Percentiles rank a stretch among this genome's conserved stretches.
phyloP scores from a whole-genome alignment of 345 rosid species.

The Viola odorata region DNA sequence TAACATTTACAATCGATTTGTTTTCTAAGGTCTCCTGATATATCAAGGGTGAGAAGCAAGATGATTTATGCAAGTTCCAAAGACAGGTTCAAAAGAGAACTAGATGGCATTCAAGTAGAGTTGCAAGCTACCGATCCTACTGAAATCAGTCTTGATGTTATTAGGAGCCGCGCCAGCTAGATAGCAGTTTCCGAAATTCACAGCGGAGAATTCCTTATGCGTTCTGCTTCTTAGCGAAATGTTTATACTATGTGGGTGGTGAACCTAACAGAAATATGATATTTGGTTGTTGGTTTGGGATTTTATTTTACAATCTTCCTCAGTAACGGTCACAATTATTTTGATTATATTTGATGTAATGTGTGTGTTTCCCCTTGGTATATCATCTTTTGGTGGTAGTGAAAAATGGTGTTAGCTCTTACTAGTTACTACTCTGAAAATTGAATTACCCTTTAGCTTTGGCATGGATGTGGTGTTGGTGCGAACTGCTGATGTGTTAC shows the following conservation, averaged over 20 bases:
- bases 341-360: neutral
- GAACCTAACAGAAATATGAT: too few relatives aligned
- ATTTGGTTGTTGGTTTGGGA: slow-evolving; percentile 16
- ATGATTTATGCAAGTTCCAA: slow-evolving; percentile 38
- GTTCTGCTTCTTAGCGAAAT: too few relatives aligned
- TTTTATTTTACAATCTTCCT: slow-evolving; percentile 1
- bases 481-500: too few relatives aligned
- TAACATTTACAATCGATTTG: neutral
- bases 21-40: slow-evolving; percentile 30
- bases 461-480: too few relatives aligned
- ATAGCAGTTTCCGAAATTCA: too few relatives aligned
- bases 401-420: slow-evolving; percentile 3
- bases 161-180: slow-evolving; percentile 21
- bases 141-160: slow-evolving; percentile 36
- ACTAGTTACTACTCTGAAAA: too few relatives aligned
- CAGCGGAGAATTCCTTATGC: too few relatives aligned
- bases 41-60: slow-evolving; percentile 34
- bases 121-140: slow-evolving; percentile 36
- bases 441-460: too few relatives aligned
- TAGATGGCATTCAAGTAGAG: slow-evolving; percentile 35
- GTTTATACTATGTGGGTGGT: too few relatives aligned
- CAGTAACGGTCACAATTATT: slow-evolving; percentile 1
- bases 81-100: slow-evolving; percentile 36
- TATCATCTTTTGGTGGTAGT: slow-evolving; percentile 10
- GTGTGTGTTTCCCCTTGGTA: slow-evolving; percentile 12